A percentile compares a stretch with the other conserved stretches of the same genome.
phyloP scores from a whole-genome alignment of 768 basidiomycete species.

The Lactarius hatsudake region DNA sequence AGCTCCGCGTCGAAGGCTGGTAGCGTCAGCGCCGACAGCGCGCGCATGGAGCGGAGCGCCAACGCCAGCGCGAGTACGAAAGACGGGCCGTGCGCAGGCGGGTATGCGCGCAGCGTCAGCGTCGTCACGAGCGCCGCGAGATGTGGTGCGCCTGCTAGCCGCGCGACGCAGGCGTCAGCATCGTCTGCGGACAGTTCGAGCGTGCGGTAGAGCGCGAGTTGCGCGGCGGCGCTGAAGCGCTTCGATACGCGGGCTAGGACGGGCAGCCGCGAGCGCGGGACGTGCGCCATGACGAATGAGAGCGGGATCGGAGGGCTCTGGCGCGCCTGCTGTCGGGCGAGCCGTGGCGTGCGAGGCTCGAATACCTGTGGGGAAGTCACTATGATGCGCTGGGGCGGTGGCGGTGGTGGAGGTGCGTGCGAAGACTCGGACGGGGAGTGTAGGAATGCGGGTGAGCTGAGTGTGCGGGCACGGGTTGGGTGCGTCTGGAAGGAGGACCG shows the following conservation, averaged over 20 bases:
- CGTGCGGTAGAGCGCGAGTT: slow-evolving; percentile 30
- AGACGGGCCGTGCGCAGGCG: slow-evolving; percentile 21
- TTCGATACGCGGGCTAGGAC: slow-evolving; percentile 27
- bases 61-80: slow-evolving; percentile 31
- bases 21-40: slow-evolving; percentile 31
- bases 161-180: slow-evolving; percentile 30
- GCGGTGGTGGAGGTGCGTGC: not conserved
- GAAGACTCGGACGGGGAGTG: not conserved
- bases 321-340: slow-evolving; percentile 7
- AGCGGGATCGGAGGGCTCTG: slow-evolving; percentile 21
- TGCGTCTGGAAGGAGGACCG: not conserved
- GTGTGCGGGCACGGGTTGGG: slow-evolving; percentile 13
- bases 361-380: not conserved
- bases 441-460: slow-evolving; percentile 19
- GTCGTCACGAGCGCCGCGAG: slow-evolving; percentile 31
- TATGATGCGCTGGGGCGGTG: not conserved
- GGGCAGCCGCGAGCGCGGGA: slow-evolving; percentile 28
- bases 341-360: slow-evolving; percentile 9
- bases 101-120: slow-evolving; percentile 27
- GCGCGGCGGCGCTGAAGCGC: slow-evolving; percentile 20
- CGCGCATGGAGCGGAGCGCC: slow-evolving; percentile 36
- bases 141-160: slow-evolving; percentile 30
- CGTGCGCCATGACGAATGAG: slow-evolving; percentile 27
- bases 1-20: slow-evolving; percentile 32
- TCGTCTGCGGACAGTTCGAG: slow-evolving; percentile 27